Conservation (phyloP, 441 rosid genomes). For the Gossypium davidsonii region DNA sequence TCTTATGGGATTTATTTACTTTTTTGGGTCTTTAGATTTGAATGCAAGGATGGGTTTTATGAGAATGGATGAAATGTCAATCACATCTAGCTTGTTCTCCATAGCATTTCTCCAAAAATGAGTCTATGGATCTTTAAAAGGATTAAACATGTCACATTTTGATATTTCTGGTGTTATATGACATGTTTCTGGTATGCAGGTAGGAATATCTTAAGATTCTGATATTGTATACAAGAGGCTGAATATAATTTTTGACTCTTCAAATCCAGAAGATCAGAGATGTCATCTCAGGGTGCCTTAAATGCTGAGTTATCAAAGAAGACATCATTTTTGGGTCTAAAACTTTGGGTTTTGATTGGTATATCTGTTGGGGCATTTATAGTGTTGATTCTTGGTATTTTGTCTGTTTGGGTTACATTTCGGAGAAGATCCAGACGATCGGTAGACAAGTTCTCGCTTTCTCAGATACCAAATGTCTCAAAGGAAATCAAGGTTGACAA, state of each 20-base stretch:
- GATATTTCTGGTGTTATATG: slow-evolving; percentile 4
- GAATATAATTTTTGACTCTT: slow-evolving; percentile 1
- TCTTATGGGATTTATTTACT: slow-evolving; percentile 12
- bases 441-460: slow-evolving; percentile 45
- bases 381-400: slow-evolving; percentile 54
- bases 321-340: slow-evolving; percentile 63
- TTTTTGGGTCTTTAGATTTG: slow-evolving; percentile 13
- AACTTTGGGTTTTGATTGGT: slow-evolving; percentile 80
- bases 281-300: slow-evolving; percentile 53
- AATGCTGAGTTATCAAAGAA: slow-evolving; percentile 64
- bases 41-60: slow-evolving; percentile 7
- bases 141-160: slow-evolving; percentile 1
- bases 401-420: slow-evolving; percentile 59
- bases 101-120: not conserved
- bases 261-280: slow-evolving; percentile 30
- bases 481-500: slow-evolving; percentile 87
- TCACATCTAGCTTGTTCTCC: not conserved
- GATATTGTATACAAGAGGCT: not conserved
- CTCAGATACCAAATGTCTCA: slow-evolving; percentile 67
- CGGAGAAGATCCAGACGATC: slow-evolving; percentile 53
- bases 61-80: not conserved
- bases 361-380: slow-evolving; percentile 57
- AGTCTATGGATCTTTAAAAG: slow-evolving; percentile 5
- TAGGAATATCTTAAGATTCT: slow-evolving; percentile 26
- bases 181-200: slow-evolving; percentile 29